Conservation (phyloP, 257 asterid genomes). For the Echium plantagineum region DNA sequence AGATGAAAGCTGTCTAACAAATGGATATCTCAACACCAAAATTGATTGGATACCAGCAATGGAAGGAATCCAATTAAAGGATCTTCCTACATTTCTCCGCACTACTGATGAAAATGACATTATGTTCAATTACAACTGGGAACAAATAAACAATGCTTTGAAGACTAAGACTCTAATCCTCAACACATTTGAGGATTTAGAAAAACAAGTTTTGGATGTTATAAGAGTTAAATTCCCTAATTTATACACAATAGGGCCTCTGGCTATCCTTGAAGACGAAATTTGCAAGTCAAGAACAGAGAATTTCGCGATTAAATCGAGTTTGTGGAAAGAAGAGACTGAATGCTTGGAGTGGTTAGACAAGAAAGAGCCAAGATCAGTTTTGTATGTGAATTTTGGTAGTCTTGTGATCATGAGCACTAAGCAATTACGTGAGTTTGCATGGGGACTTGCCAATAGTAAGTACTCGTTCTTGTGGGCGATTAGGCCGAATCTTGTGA, state of each 20-base stretch:
- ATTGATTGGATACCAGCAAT: constrained; percentile 36
- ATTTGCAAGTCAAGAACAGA: constrained; percentile 1
- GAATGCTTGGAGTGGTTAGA: constrained; percentile 29
- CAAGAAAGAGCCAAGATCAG: constrained; percentile 18
- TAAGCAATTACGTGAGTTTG: constrained; percentile 26
- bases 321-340: constrained; percentile 30
- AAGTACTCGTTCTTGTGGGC: constrained; percentile 32
- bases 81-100: constrained; percentile 28
- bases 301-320: constrained; percentile 11
- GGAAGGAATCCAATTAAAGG: constrained; percentile 20
- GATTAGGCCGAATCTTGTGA: constrained; percentile 31
- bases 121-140: constrained; percentile 29
- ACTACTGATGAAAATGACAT: constrained; percentile 19
- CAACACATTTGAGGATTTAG: constrained; percentile 32
- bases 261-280: constrained; percentile 9
- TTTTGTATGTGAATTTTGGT: constrained; percentile 32
- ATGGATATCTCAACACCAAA: constrained; percentile 33
- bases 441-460: constrained; percentile 35
- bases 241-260: constrained; percentile 33
- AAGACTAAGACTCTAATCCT: constrained; percentile 18
- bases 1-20: constrained; percentile 31
- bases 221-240: constrained; percentile 18
- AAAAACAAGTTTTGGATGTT: constrained; percentile 20
- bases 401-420: constrained; percentile 26
- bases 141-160: constrained; percentile 13